A percentile compares a stretch with the other conserved stretches of the same genome.
These are phyloP conservation scores for Sutorius australiensis DNA, from an alignment of 768 basidiomycete species.

Conservation along the genomic window DNA sequence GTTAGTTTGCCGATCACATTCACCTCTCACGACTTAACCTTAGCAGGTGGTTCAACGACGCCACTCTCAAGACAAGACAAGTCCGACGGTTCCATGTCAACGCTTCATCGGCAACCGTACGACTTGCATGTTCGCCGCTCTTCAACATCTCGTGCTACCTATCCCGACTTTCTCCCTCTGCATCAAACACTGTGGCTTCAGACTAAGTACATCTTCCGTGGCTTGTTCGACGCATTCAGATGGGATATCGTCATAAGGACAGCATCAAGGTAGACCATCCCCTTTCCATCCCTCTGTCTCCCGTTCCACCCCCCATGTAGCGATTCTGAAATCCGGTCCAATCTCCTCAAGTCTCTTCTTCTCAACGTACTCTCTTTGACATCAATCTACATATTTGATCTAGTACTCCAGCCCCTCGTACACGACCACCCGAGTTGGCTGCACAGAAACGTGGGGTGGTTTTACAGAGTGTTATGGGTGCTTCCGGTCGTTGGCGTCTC, in stretches of 20 bases:
- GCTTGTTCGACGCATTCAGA: constrained; percentile 67
- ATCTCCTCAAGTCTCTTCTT: constrained; percentile 70
- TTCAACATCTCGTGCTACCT: constrained; percentile 46
- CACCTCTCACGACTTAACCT: not conserved
- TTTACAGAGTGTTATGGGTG: constrained; percentile 77
- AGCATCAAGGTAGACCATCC: constrained; percentile 49
- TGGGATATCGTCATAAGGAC: constrained; percentile 63
- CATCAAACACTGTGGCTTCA: constrained; percentile 60
- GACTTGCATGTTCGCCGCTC: constrained; percentile 6
- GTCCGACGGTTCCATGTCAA: constrained; percentile 22
- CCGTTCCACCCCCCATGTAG: constrained; percentile 35
- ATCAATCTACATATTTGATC: constrained; percentile 74
- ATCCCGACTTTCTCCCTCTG: constrained; percentile 68
- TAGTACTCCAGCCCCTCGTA: constrained; percentile 65
- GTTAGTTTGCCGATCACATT: constrained; percentile 11
- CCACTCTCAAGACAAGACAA: not conserved
- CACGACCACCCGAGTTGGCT: constrained; percentile 61
- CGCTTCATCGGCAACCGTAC: constrained; percentile 5
- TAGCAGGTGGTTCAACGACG: not conserved
- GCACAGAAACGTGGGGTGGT: constrained; percentile 68
- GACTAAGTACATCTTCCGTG: constrained; percentile 51
- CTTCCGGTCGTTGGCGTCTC: constrained; percentile 72
- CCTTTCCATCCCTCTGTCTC: constrained; percentile 5
- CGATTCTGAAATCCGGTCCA: constrained; percentile 71
- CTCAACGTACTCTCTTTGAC: constrained; percentile 68